phyloP scores from a whole-genome alignment of 2,329 filamentous ascomycete genomes.

The Pyricularia sp. region DNA sequence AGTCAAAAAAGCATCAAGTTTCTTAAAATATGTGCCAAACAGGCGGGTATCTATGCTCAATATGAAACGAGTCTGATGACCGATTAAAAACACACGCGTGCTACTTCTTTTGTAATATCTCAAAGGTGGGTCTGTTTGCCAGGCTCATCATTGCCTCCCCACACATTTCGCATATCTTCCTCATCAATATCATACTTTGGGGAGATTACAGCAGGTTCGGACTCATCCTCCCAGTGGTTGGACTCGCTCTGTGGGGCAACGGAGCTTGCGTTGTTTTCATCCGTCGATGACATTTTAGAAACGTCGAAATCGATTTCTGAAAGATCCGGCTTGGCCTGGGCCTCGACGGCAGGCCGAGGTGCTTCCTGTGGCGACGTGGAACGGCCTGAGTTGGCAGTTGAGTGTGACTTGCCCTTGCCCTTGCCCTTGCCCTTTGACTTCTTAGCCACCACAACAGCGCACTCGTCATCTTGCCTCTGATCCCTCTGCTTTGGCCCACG shows the following conservation, averaged over 20 bases:
- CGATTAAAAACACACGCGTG: neutral
- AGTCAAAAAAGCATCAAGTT: neutral
- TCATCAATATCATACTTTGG: constrained; percentile 12
- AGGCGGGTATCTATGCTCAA: neutral
- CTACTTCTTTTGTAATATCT: neutral
- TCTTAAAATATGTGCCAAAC: neutral
- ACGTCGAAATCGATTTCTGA: constrained; percentile 4
- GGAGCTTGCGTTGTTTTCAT: constrained; percentile 7
- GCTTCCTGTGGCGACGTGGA: constrained; percentile 6
- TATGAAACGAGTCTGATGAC: neutral
- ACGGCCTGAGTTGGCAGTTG: constrained; percentile 1
- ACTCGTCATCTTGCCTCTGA: neutral
- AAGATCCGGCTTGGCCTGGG: constrained; percentile 6
- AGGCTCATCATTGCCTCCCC: constrained; percentile 8
- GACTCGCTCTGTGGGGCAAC: neutral
- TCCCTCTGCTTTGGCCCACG: neutral
- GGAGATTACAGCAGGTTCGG: neutral
- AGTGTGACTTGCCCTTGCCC: constrained; percentile 10
- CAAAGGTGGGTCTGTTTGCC: constrained; percentile 4
- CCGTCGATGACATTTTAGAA: constrained; percentile 7
- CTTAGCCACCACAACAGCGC: neutral
- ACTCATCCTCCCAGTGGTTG: neutral
- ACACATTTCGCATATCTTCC: constrained; percentile 12
- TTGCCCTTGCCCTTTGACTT: constrained; percentile 12
- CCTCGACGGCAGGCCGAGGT: neutral